Base-by-base conservation (phyloP, 225 moss, liverwort and hornwort genomes). In the Rhytidiadelphus loreus region DNA sequence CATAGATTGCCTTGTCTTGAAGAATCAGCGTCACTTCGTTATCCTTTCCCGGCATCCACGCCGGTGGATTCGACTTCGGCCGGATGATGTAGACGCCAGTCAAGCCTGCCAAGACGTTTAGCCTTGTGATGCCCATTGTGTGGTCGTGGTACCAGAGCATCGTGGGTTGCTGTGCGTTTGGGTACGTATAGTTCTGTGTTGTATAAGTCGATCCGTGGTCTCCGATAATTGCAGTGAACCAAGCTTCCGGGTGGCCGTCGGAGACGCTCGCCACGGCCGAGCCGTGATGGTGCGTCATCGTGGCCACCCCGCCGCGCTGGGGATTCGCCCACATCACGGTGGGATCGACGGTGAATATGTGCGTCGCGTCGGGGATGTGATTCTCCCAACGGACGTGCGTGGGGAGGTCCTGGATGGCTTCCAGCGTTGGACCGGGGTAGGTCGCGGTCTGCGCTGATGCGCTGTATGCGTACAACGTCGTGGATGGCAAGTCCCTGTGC, bases 131-230 rank as follows among this genome's bases (percentile, higher is more conserved):
- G 21, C 97, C 96, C 41, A 92, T 29, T 3, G 89, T 82, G 82
- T 97, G 97, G 86, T 97, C 97, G 62, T 97, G 95, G 80, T 97
- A 97, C 93, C 93, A 97, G 12, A 97, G 86, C 92, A 95, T 86
- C 26, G 91, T 74, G 21, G 95, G 89, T 24, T 77, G 86, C n/a
- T 93, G 82, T 3, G 69, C 55, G 64, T 98, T 98, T 3, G 90
- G 91, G 48, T 97, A 98, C 1, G 81, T 74, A 87, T 95, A 96
- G 84, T 94, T 88, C 16, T 93, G 94, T 8, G 94, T 94, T 7
- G 71, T 81, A 82, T 78, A 94, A 7, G 84, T 26, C 5, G 71
- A 57, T 50, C 97, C 96, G 37, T 81, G 76, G 18, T 96, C 97
- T 9, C 92, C 94, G 17, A 30, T 66, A 1, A n/a, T n/a, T n/a